Conservation (phyloP, 208 protist species). For the Acanthamoeba sp. region DNA sequence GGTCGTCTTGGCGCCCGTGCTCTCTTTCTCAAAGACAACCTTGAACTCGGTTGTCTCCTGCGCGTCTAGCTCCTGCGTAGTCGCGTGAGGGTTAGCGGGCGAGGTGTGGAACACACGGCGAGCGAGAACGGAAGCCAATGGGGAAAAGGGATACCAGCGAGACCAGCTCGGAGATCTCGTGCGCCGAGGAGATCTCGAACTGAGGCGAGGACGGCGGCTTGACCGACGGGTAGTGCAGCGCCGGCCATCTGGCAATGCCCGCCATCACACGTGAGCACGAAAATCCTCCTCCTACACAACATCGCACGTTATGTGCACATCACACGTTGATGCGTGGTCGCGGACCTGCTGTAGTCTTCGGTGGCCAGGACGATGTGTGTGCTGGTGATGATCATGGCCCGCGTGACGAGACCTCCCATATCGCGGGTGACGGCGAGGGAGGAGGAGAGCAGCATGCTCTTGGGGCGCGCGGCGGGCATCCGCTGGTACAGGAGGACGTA, state of each 20-base stretch:
- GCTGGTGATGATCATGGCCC: slow-evolving; percentile 51
- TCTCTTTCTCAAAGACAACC: slow-evolving; percentile 52
- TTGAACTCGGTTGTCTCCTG: slow-evolving; percentile 52
- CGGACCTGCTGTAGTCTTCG: slow-evolving; percentile 51
- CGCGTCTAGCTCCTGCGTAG: slow-evolving; percentile 56
- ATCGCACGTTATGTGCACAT: too few species aligned
- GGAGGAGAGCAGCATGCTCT: background rate
- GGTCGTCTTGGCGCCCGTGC: background rate
- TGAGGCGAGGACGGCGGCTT: slow-evolving; percentile 44
- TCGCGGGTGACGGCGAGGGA: background rate
- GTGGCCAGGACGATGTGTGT: slow-evolving; percentile 40
- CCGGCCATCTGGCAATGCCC: slow-evolving; percentile 19
- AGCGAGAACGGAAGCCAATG: background rate
- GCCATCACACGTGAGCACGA: background rate
- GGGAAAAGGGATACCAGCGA: background rate
- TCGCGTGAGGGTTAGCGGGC: too few species aligned
- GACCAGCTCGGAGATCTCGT: slow-evolving; percentile 29
- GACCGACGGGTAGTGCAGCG: slow-evolving; percentile 23
- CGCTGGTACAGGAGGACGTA: slow-evolving; percentile 47
- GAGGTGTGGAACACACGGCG: too few species aligned
- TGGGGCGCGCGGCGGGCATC: background rate
- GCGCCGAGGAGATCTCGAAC: background rate
- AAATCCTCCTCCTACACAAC: background rate
- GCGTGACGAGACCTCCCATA: background rate
- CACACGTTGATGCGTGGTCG: too few species aligned